Evolutionary conservation across 2,329 filamentous ascomycete genomes (phyloP).

Genomic region (Venturia effusa): DNA sequence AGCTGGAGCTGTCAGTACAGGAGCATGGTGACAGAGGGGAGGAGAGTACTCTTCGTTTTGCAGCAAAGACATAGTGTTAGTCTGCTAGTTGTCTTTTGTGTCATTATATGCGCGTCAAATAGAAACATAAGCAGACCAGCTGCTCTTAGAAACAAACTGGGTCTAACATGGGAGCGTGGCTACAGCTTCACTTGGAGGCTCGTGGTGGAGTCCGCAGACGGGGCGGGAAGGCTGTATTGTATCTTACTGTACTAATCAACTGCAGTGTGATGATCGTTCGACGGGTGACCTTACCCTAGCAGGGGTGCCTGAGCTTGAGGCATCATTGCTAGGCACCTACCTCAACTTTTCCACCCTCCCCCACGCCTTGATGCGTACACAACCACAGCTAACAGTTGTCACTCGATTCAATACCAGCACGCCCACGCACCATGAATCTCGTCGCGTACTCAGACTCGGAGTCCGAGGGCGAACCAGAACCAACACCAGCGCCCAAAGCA

Average conservation of each 20-base stretch:
- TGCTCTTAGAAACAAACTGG: slow-evolving; percentile 1
- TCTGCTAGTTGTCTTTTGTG: background rate
- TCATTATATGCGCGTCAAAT: background rate
- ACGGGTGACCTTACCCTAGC: background rate
- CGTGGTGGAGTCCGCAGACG: background rate
- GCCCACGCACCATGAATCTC: slow-evolving; percentile 50
- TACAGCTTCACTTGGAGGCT: background rate
- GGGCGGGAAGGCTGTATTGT: background rate
- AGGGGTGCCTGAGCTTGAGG: background rate
- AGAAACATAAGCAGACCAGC: slow-evolving; percentile 8
- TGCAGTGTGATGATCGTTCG: too few relatives aligned
- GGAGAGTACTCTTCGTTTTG: slow-evolving; percentile 32
- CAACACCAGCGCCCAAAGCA: slow-evolving; percentile 38
- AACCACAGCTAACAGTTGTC: background rate
- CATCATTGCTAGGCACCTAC: background rate
- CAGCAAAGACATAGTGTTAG: slow-evolving; percentile 29
- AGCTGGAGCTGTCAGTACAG: slow-evolving; percentile 37
- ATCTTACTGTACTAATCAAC: too few relatives aligned
- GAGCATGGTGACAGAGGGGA: slow-evolving; percentile 20
- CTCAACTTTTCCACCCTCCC: background rate
- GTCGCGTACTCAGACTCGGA: slow-evolving; percentile 79
- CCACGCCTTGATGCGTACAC: too few relatives aligned
- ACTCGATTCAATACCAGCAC: background rate
- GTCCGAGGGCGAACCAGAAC: slow-evolving; percentile 35
- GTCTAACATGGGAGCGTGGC: background rate